Evolutionary conservation across 345 rosid genomes (phyloP).

Genomic region (Eucalyptus melliodora): DNA sequence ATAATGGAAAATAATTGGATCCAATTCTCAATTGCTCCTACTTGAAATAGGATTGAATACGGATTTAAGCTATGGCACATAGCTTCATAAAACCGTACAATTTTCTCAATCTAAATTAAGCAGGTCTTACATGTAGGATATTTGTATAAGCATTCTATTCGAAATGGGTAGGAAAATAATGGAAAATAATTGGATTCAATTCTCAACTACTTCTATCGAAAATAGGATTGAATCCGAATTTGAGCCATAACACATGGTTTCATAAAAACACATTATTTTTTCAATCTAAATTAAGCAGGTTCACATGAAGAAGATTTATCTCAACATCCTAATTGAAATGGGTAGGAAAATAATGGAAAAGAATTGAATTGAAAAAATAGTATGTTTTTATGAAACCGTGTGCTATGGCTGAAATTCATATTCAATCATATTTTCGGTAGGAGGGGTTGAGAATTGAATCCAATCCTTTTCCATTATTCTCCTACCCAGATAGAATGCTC

Average conservation of each 20-base stretch:
- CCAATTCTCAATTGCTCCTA: not conserved
- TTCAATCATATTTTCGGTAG: too few species aligned
- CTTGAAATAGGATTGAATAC: not conserved
- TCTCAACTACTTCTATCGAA: not conserved
- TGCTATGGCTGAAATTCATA: too few species aligned
- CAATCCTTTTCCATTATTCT: too few species aligned
- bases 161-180: not conserved
- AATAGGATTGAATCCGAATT: too few species aligned
- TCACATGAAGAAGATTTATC: not conserved
- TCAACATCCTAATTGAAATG: not conserved
- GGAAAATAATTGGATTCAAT: not conserved
- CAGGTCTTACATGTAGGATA: rapidly evolving
- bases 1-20: not conserved
- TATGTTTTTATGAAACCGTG: too few species aligned
- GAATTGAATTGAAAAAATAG: not conserved
- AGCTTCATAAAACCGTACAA: not conserved
- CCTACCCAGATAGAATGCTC: too few species aligned
- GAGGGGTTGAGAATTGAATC: too few species aligned
- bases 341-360: not conserved
- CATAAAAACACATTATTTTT: too few species aligned
- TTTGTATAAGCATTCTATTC: rapidly evolving
- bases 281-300: not conserved
- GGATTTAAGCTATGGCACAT: not conserved
- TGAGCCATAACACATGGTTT: too few species aligned
- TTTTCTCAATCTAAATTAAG: not conserved